Conservation (phyloP, 768 basidiomycete species). For the Calocybe indica region DNA sequence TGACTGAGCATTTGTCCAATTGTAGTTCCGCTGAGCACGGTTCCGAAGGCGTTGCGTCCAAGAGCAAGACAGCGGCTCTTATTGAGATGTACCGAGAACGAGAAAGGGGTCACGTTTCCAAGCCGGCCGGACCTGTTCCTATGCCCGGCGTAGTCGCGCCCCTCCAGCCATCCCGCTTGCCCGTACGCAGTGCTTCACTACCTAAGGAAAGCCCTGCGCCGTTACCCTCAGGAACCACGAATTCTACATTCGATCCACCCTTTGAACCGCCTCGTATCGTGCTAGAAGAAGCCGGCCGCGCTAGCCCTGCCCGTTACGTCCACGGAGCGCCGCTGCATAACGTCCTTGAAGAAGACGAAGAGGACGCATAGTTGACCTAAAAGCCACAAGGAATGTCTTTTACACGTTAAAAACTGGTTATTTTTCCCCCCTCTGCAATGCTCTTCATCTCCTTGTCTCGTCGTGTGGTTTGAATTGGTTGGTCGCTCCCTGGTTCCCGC, state of each 20-base stretch:
- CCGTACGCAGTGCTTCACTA: slow-evolving; percentile 26
- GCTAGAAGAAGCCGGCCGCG: slow-evolving; percentile 46
- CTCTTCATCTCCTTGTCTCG: not conserved
- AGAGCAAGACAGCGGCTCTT: slow-evolving; percentile 67
- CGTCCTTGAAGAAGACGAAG: slow-evolving; percentile 79
- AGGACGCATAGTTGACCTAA: slow-evolving; percentile 32
- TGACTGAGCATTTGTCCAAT: too few relatives aligned
- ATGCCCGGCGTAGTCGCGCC: slow-evolving; percentile 20
- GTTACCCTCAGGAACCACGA: slow-evolving; percentile 17
- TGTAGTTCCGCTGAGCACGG: slow-evolving; percentile 10
- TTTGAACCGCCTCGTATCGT: slow-evolving; percentile 27
- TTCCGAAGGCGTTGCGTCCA: slow-evolving; percentile 16
- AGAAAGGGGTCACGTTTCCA: slow-evolving; percentile 42
- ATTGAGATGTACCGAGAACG: slow-evolving; percentile 84
- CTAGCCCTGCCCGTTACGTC: slow-evolving; percentile 66
- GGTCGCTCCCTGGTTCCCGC: not conserved
- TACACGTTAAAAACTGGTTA: not conserved
- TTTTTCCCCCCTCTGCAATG: not conserved
- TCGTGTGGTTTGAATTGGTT: not conserved
- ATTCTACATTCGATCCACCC: slow-evolving; percentile 21
- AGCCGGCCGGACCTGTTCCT: slow-evolving; percentile 17
- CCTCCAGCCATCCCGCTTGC: slow-evolving; percentile 33
- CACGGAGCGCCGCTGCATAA: slow-evolving; percentile 87
- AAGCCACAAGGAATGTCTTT: not conserved
- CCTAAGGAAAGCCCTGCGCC: slow-evolving; percentile 18